These are phyloP conservation scores for Schrenkiella parvula DNA, from an alignment of 345 rosid genomes.

Conservation along the genomic window DNA sequence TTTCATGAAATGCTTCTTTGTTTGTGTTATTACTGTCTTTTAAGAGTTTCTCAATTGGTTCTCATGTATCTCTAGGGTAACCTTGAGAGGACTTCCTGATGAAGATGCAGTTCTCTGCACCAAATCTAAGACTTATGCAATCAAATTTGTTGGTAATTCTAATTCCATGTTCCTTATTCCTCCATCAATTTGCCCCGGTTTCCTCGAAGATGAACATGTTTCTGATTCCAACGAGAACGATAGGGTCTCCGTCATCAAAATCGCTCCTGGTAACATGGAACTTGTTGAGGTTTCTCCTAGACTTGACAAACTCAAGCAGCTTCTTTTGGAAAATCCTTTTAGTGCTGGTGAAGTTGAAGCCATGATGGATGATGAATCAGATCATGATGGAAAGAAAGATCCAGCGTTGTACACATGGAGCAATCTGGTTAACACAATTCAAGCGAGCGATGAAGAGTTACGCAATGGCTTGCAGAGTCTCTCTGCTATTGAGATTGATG, in stretches of 20 bases:
- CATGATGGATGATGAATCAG: conserved; percentile 34
- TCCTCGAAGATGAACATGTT: conserved; percentile 26
- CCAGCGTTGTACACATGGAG: conserved; percentile 53
- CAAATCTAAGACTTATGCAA: conserved; percentile 63
- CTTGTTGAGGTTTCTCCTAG: conserved; percentile 83
- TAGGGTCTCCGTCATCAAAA: conserved; percentile 49
- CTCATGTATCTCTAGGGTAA: conserved; percentile 41
- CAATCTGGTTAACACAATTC: conserved; percentile 65
- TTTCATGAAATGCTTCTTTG: not conserved
- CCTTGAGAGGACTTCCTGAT: conserved; percentile 73
- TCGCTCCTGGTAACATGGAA: conserved; percentile 74
- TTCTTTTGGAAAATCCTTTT: conserved; percentile 58
- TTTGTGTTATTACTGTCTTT: not conserved
- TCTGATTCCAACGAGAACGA: conserved; percentile 14
- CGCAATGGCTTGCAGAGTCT: conserved; percentile 49
- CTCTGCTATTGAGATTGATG: conserved; percentile 79
- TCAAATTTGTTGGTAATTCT: conserved; percentile 83
- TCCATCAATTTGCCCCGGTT: conserved; percentile 38
- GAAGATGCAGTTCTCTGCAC: conserved; percentile 96
- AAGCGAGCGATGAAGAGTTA: conserved; percentile 82
- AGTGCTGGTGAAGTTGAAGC: conserved; percentile 37
- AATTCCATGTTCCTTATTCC: conserved; percentile 79
- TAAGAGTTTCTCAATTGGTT: not conserved
- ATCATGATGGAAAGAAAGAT: conserved; percentile 23
- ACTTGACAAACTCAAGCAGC: conserved; percentile 66